Conservation (phyloP, 2,329 filamentous ascomycete genomes). For the Trichoderma sp. region DNA sequence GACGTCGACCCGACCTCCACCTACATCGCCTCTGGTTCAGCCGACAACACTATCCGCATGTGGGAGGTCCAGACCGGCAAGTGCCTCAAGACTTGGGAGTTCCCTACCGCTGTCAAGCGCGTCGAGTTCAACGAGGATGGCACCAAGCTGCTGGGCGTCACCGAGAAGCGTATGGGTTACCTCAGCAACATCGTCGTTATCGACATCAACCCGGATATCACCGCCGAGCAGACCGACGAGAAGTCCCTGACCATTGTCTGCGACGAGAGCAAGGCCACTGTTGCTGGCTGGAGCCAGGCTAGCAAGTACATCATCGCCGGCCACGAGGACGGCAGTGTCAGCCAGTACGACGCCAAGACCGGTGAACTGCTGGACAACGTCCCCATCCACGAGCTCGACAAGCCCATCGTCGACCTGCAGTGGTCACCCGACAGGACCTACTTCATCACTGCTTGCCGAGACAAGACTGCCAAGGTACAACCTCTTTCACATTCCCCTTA, state of each 20-base stretch:
- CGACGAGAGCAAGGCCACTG: constrained; percentile 94
- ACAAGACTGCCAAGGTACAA: constrained; percentile 90
- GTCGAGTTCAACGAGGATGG: constrained; percentile 97
- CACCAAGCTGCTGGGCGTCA: constrained; percentile 84
- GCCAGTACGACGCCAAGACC: constrained; percentile 87
- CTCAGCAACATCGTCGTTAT: constrained; percentile 91
- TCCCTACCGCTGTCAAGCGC: constrained; percentile 93
- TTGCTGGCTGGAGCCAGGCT: constrained; percentile 93
- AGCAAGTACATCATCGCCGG: constrained; percentile 95
- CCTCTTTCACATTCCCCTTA: background rate
- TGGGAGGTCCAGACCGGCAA: constrained; percentile 95
- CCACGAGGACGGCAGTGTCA: constrained; percentile 93
- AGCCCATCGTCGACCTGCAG: constrained; percentile 86
- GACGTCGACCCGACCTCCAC: constrained; percentile 91
- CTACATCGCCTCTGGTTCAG: constrained; percentile 90
- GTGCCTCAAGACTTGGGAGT: constrained; percentile 96
- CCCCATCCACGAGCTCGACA: constrained; percentile 81
- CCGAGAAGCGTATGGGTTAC: constrained; percentile 97
- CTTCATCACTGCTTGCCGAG: constrained; percentile 97
- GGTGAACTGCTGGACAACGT: constrained; percentile 80
- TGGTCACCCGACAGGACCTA: constrained; percentile 93
- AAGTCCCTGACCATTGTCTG: constrained; percentile 84
- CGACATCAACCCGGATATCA: constrained; percentile 79
- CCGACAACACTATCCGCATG: constrained; percentile 96
- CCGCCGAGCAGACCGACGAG: constrained; percentile 82